These are phyloP conservation scores for Thermomyces lanuginosus DNA, from an alignment of 2,329 filamentous ascomycete species.

Conservation along the genomic window DNA sequence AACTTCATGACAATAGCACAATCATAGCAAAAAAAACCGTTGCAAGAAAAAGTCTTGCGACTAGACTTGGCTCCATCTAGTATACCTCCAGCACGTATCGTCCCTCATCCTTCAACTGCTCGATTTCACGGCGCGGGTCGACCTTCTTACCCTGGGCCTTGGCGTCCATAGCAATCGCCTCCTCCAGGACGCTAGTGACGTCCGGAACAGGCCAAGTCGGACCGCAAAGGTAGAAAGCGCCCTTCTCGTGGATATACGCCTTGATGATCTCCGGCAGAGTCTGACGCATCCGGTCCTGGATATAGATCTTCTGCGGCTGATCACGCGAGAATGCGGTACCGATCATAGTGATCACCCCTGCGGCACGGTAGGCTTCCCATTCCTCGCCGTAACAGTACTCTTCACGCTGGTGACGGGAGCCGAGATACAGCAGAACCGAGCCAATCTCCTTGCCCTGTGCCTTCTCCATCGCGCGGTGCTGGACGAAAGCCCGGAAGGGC, in stretches of 20 bases:
- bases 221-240: conserved; percentile 91
- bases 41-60: too few relatives aligned
- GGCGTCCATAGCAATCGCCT: conserved; percentile 68
- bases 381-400: conserved; percentile 98
- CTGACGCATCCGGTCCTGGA: conserved; percentile 94
- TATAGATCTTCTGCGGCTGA: conserved; percentile 97
- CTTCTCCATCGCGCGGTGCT: conserved; percentile 96
- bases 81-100: conserved; percentile 96
- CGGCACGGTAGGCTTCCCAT: conserved; percentile 95
- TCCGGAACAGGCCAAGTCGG: conserved; percentile 98
- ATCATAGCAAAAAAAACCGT: too few relatives aligned
- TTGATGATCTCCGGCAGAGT: conserved; percentile 65
- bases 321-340: conserved; percentile 91
- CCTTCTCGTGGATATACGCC: conserved; percentile 74
- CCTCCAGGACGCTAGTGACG: conserved; percentile 82
- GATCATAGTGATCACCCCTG: conserved; percentile 85
- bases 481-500: conserved; percentile 97
- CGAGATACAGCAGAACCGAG: conserved; percentile 86
- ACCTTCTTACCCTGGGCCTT: conserved; percentile 57
- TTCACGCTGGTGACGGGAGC: conserved; percentile 89
- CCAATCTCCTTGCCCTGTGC: conserved; percentile 93
- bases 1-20: too few relatives aligned
- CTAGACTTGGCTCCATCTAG: too few relatives aligned
- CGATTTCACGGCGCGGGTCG: conserved; percentile 78
- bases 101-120: conserved; percentile 85